These are phyloP conservation scores for Melaleuca quinquenervia DNA, from an alignment of 345 rosid species.

Conservation along the genomic window DNA sequence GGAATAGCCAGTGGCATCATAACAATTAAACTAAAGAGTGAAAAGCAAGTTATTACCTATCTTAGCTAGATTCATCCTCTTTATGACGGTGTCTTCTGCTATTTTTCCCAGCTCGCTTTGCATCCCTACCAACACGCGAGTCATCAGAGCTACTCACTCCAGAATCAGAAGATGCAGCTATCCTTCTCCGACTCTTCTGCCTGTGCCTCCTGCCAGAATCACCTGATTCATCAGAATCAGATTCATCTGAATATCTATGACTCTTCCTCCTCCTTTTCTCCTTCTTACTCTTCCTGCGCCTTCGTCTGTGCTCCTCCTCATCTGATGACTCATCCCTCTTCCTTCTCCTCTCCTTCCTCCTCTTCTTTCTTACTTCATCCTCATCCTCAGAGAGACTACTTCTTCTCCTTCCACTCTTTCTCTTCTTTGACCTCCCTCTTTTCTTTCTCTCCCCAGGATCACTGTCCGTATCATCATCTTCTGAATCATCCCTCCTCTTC, in stretches of 20 bases:
- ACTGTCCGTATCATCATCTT: slow-evolving; percentile 38
- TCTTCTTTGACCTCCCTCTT: slow-evolving; percentile 75
- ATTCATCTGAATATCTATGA: slow-evolving; percentile 26
- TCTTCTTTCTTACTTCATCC: slow-evolving; percentile 31
- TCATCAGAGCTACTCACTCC: slow-evolving; percentile 38
- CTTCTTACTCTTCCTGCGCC: slow-evolving; percentile 9
- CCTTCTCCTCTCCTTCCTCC: slow-evolving; percentile 59
- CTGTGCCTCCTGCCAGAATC: slow-evolving; percentile 26
- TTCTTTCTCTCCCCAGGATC: slow-evolving; percentile 55
- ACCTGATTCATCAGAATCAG: slow-evolving; percentile 28
- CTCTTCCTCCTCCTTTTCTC: slow-evolving; percentile 44
- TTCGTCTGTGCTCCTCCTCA: slow-evolving; percentile 28
- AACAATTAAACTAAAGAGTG: neutral
- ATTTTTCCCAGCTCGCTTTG: slow-evolving; percentile 43
- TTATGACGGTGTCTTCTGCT: slow-evolving; percentile 40
- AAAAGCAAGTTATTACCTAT: neutral
- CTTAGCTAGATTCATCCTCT: slow-evolving; percentile 11
- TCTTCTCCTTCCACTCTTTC: slow-evolving; percentile 49
- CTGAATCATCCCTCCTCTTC: slow-evolving; percentile 10
- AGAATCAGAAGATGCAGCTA: slow-evolving; percentile 37
- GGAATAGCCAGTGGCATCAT: neutral
- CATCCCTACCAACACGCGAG: slow-evolving; percentile 51
- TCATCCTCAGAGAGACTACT: slow-evolving; percentile 51
- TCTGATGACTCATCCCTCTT: slow-evolving; percentile 36
- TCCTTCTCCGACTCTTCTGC: slow-evolving; percentile 42